Evolutionary conservation across 2,329 filamentous ascomycete genomes (phyloP), one percentile per base, ranked within the genome.

Genomic region (Penicillium frequentans): DNA sequence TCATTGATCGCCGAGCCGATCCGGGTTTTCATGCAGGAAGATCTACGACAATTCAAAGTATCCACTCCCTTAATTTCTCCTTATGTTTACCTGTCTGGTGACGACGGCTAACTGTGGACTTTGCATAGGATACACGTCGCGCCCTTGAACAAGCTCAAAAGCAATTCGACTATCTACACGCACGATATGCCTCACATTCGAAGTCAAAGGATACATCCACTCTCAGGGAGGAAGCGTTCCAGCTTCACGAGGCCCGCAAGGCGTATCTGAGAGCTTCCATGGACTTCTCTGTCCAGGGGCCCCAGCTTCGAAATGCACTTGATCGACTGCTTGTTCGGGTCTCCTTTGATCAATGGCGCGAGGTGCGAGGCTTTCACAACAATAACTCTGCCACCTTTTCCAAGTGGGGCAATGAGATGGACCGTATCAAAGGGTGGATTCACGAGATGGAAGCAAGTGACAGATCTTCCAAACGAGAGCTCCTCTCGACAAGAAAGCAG

Each of bases 361-460:
- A 98, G 70, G 88, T 96, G 82, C 90, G 86, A 68, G 79, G 82
- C 3, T 84, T 88, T 1, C 82, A 89, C 51, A 90, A 93, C 53
- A 81, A 84, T 3, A 84, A 86, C 19, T 79, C 81, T 19, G 82
- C 76, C 7, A 77, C 81, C 29, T 88, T 93, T 50, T 81, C 82
- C 3, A 86, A 86, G 63, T 91, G 86, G 82, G 85, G 82, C 14
- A 78, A 82, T 27, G 95, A 98, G 73, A 92, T 99, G 83, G 93
- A 97, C 63, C 86, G 95, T 21, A 88, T 99, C 54, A 87, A 89
- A 58, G 92, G 93, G 31, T 99, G 95, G 95, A 89, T 90, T 56
- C 90, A 89, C 69, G 92, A 97, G 73, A 93, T 99, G 90, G 93
- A 97, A 75, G 83, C 86, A 49, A 88, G 89, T n/a, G 95, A 98